Conservation (phyloP, 176 grass and related monocot species). For the Bonia amplexicaulis region DNA sequence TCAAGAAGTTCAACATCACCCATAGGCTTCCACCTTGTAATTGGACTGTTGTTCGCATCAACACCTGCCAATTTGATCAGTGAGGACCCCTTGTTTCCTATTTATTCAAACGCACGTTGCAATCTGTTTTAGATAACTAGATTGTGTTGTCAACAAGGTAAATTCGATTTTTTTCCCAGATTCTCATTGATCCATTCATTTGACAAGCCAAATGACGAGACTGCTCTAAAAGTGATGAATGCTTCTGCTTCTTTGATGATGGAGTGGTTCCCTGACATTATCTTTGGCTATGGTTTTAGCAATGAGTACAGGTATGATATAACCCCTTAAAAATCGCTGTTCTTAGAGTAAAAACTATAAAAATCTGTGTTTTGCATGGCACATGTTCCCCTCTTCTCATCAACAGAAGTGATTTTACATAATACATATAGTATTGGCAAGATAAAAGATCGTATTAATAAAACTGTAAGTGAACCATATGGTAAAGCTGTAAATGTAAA, state of each 20-base stretch:
- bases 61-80: constrained; percentile 60
- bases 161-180: constrained; percentile 17
- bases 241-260: constrained; percentile 62
- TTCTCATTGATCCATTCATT: constrained; percentile 69
- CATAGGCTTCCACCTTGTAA: constrained; percentile 52
- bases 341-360: not conserved
- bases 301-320: constrained; percentile 68
- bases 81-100: constrained; percentile 29
- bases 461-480: not conserved
- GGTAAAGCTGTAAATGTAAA: not conserved
- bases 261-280: constrained; percentile 60
- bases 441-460: not conserved
- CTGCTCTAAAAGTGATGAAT: constrained; percentile 69
- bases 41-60: constrained; percentile 70
- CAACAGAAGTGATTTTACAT: not conserved
- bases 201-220: constrained; percentile 75
- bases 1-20: constrained; percentile 56
- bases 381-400: not conserved
- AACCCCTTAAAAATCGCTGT: not conserved
- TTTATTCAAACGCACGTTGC: not conserved
- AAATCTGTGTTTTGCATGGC: not conserved
- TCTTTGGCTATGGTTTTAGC: constrained; percentile 77
- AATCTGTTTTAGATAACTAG: not conserved
- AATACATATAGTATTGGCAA: not conserved
- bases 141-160: constrained; percentile 6